Percentiles rank a stretch among this genome's conserved stretches.
phyloP scores from a whole-genome alignment of 805 yeast species.

The Ogataea polymorpha region DNA sequence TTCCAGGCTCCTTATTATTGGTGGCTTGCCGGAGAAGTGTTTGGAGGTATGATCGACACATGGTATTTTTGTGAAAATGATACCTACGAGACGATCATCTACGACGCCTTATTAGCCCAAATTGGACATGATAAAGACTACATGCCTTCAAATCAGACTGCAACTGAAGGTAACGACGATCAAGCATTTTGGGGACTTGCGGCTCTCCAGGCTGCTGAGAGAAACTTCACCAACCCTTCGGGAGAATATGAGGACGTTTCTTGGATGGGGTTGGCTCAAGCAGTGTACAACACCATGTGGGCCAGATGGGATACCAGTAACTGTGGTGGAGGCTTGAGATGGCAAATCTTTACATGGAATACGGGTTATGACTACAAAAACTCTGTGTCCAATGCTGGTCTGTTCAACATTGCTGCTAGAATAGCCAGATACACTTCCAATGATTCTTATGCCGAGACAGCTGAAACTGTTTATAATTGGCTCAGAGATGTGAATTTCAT shows the following conservation, averaged over 20 bases:
- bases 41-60: conserved; percentile 68
- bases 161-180: conserved; percentile 90
- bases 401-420: conserved; percentile 79
- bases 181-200: conserved; percentile 93
- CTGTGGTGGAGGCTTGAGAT: conserved; percentile 79
- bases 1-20: conserved; percentile 76
- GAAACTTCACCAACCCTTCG: conserved; percentile 77
- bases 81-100: conserved; percentile 55
- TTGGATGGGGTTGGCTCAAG: conserved; percentile 80
- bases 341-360: conserved; percentile 92
- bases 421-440: conserved; percentile 77
- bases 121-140: conserved; percentile 63
- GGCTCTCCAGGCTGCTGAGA: conserved; percentile 79
- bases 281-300: conserved; percentile 82
- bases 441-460: conserved; percentile 68
- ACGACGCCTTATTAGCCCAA: conserved; percentile 63
- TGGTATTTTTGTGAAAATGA: conserved; percentile 67
- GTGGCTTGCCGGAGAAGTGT: conserved; percentile 91
- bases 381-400: conserved; percentile 80
- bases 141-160: conserved; percentile 76
- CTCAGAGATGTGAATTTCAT: conserved; percentile 24
- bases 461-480: conserved; percentile 78
- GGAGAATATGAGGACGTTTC: conserved; percentile 20
- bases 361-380: conserved; percentile 85
- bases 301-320: conserved; percentile 65